Conservation (phyloP, 192 early-diverging fungal species). For the Paraglomus brasilianum region DNA sequence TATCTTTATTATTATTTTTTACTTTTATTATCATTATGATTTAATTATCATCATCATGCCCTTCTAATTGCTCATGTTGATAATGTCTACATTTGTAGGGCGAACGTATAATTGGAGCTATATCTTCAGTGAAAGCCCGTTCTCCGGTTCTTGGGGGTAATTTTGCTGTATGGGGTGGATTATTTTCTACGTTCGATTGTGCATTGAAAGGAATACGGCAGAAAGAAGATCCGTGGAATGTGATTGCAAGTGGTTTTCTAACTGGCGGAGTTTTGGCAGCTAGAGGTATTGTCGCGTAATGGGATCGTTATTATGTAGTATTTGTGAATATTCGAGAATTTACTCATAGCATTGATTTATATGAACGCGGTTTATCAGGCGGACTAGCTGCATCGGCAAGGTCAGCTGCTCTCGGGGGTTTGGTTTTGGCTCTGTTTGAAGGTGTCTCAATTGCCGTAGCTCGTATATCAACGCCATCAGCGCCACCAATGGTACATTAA, state of each 20-base stretch:
- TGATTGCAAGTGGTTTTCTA: slow-evolving; percentile 89
- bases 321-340: too few species aligned
- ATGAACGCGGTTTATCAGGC: too few species aligned
- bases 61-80: background rate
- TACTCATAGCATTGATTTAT: too few species aligned
- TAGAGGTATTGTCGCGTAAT: slow-evolving; percentile 71
- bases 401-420: slow-evolving; percentile 90
- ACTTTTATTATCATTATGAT: background rate
- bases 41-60: slow-evolving; percentile 8
- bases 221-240: slow-evolving; percentile 99
- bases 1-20: too few species aligned
- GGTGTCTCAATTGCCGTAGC: slow-evolving; percentile 62
- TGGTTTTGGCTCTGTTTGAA: slow-evolving; percentile 93
- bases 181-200: slow-evolving; percentile 98
- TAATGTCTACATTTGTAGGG: slow-evolving; percentile 56
- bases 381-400: slow-evolving; percentile 71
- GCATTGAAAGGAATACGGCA: slow-evolving; percentile 88
- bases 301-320: slow-evolving; percentile 35
- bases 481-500: slow-evolving; percentile 38
- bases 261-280: slow-evolving; percentile 95
- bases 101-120: slow-evolving; percentile 85
- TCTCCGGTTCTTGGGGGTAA: slow-evolving; percentile 95
- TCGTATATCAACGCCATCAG: slow-evolving; percentile 34
- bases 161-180: slow-evolving; percentile 99
- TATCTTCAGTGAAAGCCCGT: slow-evolving; percentile 87